Conservation (phyloP, 164 flowering plant genomes). For the Piper betle region DNA sequence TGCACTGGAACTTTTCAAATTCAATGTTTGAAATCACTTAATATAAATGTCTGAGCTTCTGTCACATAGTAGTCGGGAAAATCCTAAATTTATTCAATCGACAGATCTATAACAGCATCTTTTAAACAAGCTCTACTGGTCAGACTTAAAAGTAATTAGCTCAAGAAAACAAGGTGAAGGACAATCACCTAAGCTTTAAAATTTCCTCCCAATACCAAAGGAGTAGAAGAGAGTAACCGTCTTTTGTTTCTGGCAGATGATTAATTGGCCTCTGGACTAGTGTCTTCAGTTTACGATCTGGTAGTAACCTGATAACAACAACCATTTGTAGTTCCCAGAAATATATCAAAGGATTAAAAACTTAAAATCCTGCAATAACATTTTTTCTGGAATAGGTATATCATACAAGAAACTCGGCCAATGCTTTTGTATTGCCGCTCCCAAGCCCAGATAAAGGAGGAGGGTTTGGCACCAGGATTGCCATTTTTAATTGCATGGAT, state of each 20-base stretch:
- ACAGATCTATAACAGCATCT: background rate
- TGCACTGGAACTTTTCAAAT: too few relatives aligned
- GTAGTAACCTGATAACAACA: conserved; percentile 45
- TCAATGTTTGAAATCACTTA: too few relatives aligned
- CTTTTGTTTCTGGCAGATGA: conserved; percentile 76
- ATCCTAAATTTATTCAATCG: background rate
- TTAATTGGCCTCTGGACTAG: conserved; percentile 68
- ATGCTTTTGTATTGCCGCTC: too few relatives aligned
- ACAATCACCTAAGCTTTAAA: conserved; percentile 65
- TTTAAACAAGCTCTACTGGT: background rate
- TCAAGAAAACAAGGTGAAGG: background rate
- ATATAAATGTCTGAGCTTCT: background rate
- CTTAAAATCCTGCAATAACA: background rate
- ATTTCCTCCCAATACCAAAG: conserved; percentile 98
- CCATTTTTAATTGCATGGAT: too few relatives aligned
- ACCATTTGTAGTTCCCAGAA: background rate
- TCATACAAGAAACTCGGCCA: background rate
- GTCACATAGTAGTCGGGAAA: background rate
- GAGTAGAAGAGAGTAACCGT: conserved; percentile 82
- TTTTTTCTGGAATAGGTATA: background rate
- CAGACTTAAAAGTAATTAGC: background rate
- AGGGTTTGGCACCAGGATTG: too few relatives aligned
- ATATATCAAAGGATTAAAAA: background rate
- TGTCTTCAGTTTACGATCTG: conserved; percentile 80
- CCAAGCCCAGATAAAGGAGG: too few relatives aligned